A percentile compares a stretch with the other conserved stretches of the same genome.
These are phyloP conservation scores for Neurospora sp. DNA, from an alignment of 495 filamentous ascomycete genomes.

Conservation along the genomic window DNA sequence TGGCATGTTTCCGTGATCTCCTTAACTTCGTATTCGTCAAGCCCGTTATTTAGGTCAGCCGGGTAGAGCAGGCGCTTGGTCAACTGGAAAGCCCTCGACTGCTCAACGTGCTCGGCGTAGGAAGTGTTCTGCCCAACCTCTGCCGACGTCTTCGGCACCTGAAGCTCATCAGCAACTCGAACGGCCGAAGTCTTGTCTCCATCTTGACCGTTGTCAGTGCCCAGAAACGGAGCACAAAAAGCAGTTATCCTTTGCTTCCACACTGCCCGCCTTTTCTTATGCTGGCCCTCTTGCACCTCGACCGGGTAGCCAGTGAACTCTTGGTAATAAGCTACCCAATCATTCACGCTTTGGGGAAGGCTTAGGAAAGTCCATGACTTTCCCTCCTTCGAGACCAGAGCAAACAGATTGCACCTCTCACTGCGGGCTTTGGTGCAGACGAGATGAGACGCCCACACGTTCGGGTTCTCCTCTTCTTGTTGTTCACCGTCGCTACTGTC, in stretches of 20 bases:
- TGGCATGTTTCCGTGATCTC: not conserved
- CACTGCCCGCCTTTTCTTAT: not conserved
- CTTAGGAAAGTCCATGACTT: not conserved
- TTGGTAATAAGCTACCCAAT: not conserved
- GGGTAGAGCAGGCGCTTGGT: not conserved
- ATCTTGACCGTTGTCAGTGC: not conserved
- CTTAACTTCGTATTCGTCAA: not conserved
- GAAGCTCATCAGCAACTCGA: not conserved
- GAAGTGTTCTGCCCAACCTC: not conserved
- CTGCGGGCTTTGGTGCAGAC: not conserved
- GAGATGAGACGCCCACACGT: not conserved
- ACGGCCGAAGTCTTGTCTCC: not conserved
- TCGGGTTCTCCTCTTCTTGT: not conserved
- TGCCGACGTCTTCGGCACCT: not conserved
- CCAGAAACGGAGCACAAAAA: not conserved
- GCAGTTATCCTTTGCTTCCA: not conserved
- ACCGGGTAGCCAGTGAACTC: not conserved
- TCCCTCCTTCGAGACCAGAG: not conserved
- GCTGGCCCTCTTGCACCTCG: not conserved
- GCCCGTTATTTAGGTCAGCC: not conserved
- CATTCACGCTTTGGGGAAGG: not conserved
- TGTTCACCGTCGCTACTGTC: not conserved
- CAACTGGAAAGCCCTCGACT: not conserved
- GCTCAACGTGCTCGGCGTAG: not conserved
- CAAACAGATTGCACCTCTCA: not conserved